phyloP scores from a whole-genome alignment of 2,329 filamentous ascomycete genomes.

The Lecanosticta acicola region DNA sequence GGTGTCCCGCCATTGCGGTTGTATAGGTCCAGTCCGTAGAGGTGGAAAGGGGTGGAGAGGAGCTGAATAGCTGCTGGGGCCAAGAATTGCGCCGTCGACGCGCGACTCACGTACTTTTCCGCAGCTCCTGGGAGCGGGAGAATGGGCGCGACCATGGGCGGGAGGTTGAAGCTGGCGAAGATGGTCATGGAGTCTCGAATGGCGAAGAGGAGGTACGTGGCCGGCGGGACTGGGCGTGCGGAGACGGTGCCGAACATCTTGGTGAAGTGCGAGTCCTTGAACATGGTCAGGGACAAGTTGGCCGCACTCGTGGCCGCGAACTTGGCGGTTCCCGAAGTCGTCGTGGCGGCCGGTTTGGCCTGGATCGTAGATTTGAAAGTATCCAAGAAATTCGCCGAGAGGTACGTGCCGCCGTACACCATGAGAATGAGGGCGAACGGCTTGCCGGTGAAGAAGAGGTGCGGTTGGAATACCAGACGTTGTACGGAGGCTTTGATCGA shows the following conservation, averaged over 20 bases:
- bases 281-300: constrained; percentile 79
- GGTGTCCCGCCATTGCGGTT: constrained; percentile 55
- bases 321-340: constrained; percentile 71
- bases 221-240: constrained; percentile 54
- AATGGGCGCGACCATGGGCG: constrained; percentile 66
- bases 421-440: constrained; percentile 62
- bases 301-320: constrained; percentile 74
- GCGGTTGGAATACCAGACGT: constrained; percentile 55
- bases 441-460: constrained; percentile 56
- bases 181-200: constrained; percentile 81
- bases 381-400: constrained; percentile 82
- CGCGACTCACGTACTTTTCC: constrained; percentile 47
- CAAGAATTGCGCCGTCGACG: constrained; percentile 65
- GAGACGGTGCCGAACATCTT: constrained; percentile 66
- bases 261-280: constrained; percentile 84
- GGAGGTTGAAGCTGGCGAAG: constrained; percentile 87
- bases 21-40: constrained; percentile 80
- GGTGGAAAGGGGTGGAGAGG: constrained; percentile 73
- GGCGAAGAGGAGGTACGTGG: constrained; percentile 74
- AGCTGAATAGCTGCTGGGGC: constrained; percentile 76
- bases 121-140: constrained; percentile 46
- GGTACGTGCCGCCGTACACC: constrained; percentile 83
- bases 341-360: constrained; percentile 52
- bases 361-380: constrained; percentile 63
- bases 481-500: constrained; percentile 57